These are phyloP conservation scores for Teratosphaeria epicoccoides DNA, from an alignment of 2,329 filamentous ascomycete genomes.

Conservation along the genomic window DNA sequence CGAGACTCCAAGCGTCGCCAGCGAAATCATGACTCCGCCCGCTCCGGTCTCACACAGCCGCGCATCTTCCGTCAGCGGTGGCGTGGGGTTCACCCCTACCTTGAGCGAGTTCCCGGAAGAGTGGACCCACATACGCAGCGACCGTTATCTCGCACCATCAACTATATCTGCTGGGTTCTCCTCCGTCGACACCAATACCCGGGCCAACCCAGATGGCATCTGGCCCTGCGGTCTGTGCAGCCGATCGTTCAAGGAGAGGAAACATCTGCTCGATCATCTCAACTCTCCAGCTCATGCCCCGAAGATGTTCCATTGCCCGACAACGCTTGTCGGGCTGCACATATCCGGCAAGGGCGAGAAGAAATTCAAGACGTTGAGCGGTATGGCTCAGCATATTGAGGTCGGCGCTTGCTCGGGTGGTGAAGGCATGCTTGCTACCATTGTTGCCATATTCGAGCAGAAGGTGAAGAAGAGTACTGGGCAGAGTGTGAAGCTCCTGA, in stretches of 20 bases:
- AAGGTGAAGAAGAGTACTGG: conserved; percentile 1
- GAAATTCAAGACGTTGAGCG: conserved; percentile 12
- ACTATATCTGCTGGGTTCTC: neutral
- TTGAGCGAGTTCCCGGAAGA: too few relatives aligned
- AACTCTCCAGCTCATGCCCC: conserved; percentile 6
- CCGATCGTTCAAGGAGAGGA: conserved; percentile 4
- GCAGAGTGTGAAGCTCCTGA: conserved; percentile 3
- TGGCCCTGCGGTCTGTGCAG: conserved; percentile 8
- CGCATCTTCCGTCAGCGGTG: neutral
- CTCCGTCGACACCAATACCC: neutral
- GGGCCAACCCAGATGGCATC: neutral
- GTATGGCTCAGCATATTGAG: conserved; percentile 12
- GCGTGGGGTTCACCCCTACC: neutral
- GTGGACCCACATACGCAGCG: too few relatives aligned
- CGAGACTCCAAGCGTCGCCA: neutral
- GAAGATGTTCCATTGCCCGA: conserved; percentile 9
- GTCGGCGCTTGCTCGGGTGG: conserved; percentile 5
- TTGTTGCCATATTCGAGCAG: conserved; percentile 3
- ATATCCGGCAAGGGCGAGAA: neutral
- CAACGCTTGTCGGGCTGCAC: neutral
- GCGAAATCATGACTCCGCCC: neutral
- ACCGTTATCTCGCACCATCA: neutral
- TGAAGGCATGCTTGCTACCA: neutral
- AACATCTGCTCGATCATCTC: conserved; percentile 7
- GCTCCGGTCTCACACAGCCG: neutral